phyloP scores from a whole-genome alignment of 805 yeast genomes.

The Starmerella powellii region DNA sequence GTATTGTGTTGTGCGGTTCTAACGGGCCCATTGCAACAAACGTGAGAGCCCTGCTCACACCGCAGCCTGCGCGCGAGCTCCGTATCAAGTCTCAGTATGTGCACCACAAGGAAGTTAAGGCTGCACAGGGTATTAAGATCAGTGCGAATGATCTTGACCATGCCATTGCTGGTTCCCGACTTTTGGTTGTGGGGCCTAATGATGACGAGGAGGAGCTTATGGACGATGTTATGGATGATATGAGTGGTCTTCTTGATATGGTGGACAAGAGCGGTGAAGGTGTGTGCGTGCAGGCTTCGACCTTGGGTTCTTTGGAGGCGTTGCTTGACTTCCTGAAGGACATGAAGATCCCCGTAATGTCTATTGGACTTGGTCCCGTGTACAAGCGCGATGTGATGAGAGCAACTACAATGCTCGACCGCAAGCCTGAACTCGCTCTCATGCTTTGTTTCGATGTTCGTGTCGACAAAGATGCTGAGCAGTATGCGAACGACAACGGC shows the following conservation, averaged over 20 bases:
- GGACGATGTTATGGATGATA: slow-evolving; percentile 98
- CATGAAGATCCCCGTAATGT: slow-evolving; percentile 98
- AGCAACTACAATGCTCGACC: slow-evolving; percentile 92
- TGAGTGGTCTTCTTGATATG: slow-evolving; percentile 85
- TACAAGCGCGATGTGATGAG: slow-evolving; percentile 97
- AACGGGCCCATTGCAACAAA: slow-evolving; percentile 97
- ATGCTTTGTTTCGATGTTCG: slow-evolving; percentile 98
- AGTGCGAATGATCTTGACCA: slow-evolving; percentile 96
- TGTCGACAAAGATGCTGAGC: slow-evolving; percentile 96
- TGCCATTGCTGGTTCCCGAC: slow-evolving; percentile 97
- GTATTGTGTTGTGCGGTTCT: slow-evolving; percentile 92
- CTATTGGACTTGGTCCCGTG: slow-evolving; percentile 96
- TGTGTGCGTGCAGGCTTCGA: slow-evolving; percentile 96
- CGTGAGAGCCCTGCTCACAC: slow-evolving; percentile 90
- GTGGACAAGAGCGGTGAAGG: slow-evolving; percentile 93
- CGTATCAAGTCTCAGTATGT: slow-evolving; percentile 94
- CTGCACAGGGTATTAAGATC: slow-evolving; percentile 97
- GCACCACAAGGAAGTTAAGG: slow-evolving; percentile 95
- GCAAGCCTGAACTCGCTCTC: slow-evolving; percentile 90
- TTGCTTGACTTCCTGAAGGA: slow-evolving; percentile 91
- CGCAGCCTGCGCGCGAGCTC: slow-evolving; percentile 92
- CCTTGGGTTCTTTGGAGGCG: slow-evolving; percentile 96
- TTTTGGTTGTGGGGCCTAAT: slow-evolving; percentile 87
- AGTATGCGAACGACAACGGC: slow-evolving; percentile 88
- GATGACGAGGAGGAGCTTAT: slow-evolving; percentile 94